Evolutionary conservation across 257 asterid species (phyloP).

Genomic region (Rhazya stricta): DNA sequence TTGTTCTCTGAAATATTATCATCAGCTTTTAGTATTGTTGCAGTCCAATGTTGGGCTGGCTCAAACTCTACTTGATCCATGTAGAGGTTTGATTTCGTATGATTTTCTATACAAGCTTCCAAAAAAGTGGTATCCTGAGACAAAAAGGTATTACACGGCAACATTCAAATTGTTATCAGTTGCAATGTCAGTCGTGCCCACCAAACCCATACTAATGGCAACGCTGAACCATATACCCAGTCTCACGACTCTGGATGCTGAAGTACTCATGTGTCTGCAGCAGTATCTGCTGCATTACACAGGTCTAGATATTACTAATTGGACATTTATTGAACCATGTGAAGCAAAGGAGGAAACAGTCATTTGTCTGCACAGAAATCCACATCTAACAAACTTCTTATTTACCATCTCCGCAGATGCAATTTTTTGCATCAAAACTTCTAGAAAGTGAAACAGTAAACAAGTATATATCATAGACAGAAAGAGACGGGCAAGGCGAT

Average conservation of each 20-base stretch:
- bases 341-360: background rate
- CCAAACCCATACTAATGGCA: background rate
- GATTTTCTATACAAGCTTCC: conserved; percentile 96
- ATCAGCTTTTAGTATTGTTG: conserved; percentile 54
- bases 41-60: conserved; percentile 85
- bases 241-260: background rate
- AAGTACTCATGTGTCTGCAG: background rate
- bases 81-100: conserved; percentile 88
- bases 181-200: background rate
- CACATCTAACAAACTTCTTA: background rate
- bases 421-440: background rate
- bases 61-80: conserved; percentile 99
- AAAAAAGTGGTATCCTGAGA: conserved; percentile 80
- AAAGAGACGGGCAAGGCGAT: conserved; percentile 16
- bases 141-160: conserved; percentile 17
- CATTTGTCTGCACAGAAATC: background rate
- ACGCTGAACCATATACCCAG: background rate
- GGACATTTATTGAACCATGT: background rate
- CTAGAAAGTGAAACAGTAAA: background rate
- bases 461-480: background rate
- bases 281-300: background rate
- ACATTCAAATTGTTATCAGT: background rate
- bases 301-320: background rate
- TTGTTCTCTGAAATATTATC: conserved; percentile 42
- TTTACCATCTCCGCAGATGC: background rate